Evolutionary conservation across 192 early-diverging fungal species (phyloP).

Genomic region (Umbelopsis ramanniana): DNA sequence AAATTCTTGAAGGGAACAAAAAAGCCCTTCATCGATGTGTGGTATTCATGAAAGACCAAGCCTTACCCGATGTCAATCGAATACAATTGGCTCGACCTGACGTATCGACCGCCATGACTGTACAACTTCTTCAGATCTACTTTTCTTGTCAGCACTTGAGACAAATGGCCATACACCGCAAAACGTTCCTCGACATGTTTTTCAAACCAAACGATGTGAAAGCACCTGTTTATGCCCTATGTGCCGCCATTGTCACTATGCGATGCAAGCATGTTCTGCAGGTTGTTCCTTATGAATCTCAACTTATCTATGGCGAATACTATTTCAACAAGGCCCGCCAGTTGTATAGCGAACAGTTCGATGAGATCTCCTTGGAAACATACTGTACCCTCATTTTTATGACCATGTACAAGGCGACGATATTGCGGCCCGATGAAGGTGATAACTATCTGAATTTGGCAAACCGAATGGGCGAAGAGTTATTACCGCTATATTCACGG

Average conservation of each 20-base stretch:
- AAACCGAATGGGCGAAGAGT: not conserved
- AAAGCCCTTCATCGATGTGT: constrained; percentile 17
- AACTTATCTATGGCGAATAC: constrained; percentile 7
- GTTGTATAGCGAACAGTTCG: constrained; percentile 17
- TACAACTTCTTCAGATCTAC: constrained; percentile 14
- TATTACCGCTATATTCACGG: not conserved
- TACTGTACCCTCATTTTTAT: constrained; percentile 18
- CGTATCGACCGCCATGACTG: not conserved
- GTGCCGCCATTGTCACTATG: constrained; percentile 18
- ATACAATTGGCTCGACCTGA: not conserved
- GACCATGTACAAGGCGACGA: constrained; percentile 5
- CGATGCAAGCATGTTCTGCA: constrained; percentile 12
- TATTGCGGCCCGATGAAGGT: not conserved
- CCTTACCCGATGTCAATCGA: constrained; percentile 8
- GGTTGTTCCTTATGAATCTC: not conserved
- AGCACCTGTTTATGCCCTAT: constrained; percentile 13
- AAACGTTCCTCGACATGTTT: not conserved
- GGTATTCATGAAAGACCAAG: constrained; percentile 9
- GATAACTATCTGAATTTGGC: constrained; percentile 3
- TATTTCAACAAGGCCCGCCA: constrained; percentile 16
- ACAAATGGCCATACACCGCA: not conserved
- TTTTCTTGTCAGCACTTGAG: constrained; percentile 17
- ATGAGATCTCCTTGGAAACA: constrained; percentile 10
- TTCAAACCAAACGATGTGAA: constrained; percentile 6
- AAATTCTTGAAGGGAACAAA: constrained; percentile 2